Conservation (phyloP, 2,329 filamentous ascomycete species). For the Gremmenia infestans region DNA sequence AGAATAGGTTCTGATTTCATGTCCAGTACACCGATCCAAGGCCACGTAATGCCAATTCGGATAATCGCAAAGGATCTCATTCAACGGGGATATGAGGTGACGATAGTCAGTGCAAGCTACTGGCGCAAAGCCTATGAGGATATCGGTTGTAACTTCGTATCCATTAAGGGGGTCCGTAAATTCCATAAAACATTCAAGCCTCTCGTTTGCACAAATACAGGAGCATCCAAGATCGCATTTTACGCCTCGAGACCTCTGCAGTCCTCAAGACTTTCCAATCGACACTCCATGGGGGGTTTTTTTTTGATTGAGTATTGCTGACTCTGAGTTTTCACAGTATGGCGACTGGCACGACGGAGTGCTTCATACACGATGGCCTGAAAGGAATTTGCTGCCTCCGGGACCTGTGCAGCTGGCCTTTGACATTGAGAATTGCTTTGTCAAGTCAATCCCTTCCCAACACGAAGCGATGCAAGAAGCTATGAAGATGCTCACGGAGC, state of each 20-base stretch:
- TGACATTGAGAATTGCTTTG: slow-evolving; percentile 33
- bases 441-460: slow-evolving; percentile 31
- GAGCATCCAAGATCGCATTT: too few relatives aligned
- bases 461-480: slow-evolving; percentile 32
- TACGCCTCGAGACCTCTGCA: too few relatives aligned
- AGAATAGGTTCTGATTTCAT: too few relatives aligned
- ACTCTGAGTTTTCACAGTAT: neutral
- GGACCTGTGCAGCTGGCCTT: slow-evolving; percentile 30
- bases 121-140: slow-evolving; percentile 34
- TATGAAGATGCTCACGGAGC: slow-evolving; percentile 32
- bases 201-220: too few relatives aligned
- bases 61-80: slow-evolving; percentile 23
- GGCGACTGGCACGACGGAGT: slow-evolving; percentile 26
- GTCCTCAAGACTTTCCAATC: too few relatives aligned
- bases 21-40: slow-evolving; percentile 12
- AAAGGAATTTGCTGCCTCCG: slow-evolving; percentile 16
- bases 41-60: slow-evolving; percentile 17
- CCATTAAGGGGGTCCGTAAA: slow-evolving; percentile 17
- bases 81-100: slow-evolving; percentile 37
- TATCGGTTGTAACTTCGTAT: slow-evolving; percentile 36
- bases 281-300: too few relatives aligned
- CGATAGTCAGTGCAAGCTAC: slow-evolving; percentile 36
- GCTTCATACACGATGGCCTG: slow-evolving; percentile 19
- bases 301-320: too few relatives aligned
- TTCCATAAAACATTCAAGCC: too few relatives aligned